Base-by-base conservation (phyloP, 768 basidiomycete species). In the Boletus patriciae region DNA sequence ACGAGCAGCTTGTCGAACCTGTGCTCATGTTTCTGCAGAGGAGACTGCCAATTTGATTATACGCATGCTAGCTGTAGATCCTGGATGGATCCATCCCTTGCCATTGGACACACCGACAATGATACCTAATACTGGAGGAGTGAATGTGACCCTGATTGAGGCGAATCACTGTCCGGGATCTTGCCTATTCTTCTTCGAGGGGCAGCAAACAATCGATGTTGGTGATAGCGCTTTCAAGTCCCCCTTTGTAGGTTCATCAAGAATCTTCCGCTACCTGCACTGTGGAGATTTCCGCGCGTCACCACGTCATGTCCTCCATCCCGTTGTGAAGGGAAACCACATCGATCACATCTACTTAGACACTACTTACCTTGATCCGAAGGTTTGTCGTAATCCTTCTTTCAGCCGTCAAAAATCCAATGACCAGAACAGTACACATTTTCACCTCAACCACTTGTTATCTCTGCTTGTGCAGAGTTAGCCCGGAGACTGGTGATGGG, bases 141-240 rank as follows among this genome's bases (percentile, higher is more conserved):
- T 98, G 36, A 77, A 75, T 37, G 95, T 98, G 6, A 98, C 94
- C 2, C 83, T 95, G 40, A 93, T 99, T n/a, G 92, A 97, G 66
- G 97, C 96, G 11, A 98, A 99, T 70, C 97, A 98, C 67, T 98
- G 96, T 80, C 97, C 97, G 6, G 97, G 97, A 5, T 97, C 94
- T 3, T 92, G 87, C 56, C 77, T 99, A 25, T 98, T 98, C 73
- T 79, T 96, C 34, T 98, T 94, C 64, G 93, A 98, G 73, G 96
- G 97, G 7, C 81, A 73, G 41, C 95, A 98, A 69, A 98, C 94
- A 0, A 76, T 88, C 52, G 79, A 96, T 68, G 92, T 93, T 0
- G 95, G 94, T 0, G 94, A 96, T 68, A 90, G 87, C 54, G 74
- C 76, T 4, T 90, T 85, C 77, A 85, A 81, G 58, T 90, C 89